A percentile compares a stretch with the other conserved stretches of the same genome.
phyloP scores from a whole-genome alignment of 495 filamentous ascomycete species.

The Penicillium verhagenii region DNA sequence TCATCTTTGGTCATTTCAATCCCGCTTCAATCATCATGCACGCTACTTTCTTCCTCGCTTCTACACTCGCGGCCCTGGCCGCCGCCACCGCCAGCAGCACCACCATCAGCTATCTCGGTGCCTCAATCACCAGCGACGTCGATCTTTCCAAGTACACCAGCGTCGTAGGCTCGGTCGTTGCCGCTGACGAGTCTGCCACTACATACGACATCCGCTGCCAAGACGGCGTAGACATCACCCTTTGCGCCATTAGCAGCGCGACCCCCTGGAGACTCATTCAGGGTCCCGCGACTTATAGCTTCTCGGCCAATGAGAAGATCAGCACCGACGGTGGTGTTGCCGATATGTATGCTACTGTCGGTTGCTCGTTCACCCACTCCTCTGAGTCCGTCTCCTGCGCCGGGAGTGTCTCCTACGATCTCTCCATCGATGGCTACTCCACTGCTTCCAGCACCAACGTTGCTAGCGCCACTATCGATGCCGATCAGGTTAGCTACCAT shows the following conservation, averaged over 20 bases:
- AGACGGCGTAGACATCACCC: neutral
- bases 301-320: neutral
- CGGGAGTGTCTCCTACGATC: neutral
- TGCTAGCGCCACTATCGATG: neutral
- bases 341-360: neutral
- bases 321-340: neutral
- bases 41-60: neutral
- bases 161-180: neutral
- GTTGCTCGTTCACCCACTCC: neutral
- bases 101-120: neutral
- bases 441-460: neutral
- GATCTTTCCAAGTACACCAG: neutral
- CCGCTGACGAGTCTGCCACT: neutral
- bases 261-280: neutral
- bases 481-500: neutral
- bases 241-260: neutral
- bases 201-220: constrained; percentile 1
- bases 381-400: constrained; percentile 1
- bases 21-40: neutral
- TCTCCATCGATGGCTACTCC: neutral
- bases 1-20: no score
- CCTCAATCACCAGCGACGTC: neutral
- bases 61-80: neutral
- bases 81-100: neutral
- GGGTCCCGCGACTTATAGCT: neutral